Conservation (phyloP, 2,329 filamentous ascomycete genomes). For the Dendrostoma leiphaemia region DNA sequence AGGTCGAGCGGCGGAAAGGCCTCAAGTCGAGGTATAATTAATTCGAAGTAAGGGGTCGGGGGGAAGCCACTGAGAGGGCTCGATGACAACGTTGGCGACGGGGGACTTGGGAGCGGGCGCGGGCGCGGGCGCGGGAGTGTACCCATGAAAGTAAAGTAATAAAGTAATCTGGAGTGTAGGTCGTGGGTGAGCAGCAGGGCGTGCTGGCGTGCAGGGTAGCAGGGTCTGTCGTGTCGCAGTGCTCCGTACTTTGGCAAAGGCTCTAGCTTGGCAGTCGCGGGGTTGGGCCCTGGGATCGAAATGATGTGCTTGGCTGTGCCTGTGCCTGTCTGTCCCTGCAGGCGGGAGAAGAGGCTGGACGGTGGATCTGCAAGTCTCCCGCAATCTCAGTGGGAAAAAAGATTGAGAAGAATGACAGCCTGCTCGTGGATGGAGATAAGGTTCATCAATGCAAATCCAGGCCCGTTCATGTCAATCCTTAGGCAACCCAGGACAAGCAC, state of each 20-base stretch:
- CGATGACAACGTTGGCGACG: not conserved
- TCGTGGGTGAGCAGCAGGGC: not conserved
- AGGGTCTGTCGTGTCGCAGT: too few relatives aligned
- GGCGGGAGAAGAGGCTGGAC: not conserved
- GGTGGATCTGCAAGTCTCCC: not conserved
- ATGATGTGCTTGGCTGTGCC: not conserved
- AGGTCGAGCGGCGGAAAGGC: not conserved
- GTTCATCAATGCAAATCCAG: too few relatives aligned
- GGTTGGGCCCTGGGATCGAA: not conserved
- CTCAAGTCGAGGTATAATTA: not conserved
- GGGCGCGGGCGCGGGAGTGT: too few relatives aligned
- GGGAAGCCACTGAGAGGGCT: not conserved
- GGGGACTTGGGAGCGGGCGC: too few relatives aligned
- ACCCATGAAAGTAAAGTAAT: too few relatives aligned
- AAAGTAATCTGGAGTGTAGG: too few relatives aligned
- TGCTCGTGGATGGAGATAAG: too few relatives aligned
- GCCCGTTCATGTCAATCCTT: too few relatives aligned
- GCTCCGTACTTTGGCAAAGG: too few relatives aligned
- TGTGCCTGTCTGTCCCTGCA: not conserved
- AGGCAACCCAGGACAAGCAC: not conserved
- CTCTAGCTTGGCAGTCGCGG: constrained; percentile 5
- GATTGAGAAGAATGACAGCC: too few relatives aligned
- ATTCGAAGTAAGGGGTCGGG: not conserved
- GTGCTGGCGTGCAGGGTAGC: too few relatives aligned
- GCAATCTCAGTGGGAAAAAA: not conserved